Evolutionary conservation across 495 filamentous ascomycete species (phyloP).

Genomic region (Amphirosellinia nigrospora): DNA sequence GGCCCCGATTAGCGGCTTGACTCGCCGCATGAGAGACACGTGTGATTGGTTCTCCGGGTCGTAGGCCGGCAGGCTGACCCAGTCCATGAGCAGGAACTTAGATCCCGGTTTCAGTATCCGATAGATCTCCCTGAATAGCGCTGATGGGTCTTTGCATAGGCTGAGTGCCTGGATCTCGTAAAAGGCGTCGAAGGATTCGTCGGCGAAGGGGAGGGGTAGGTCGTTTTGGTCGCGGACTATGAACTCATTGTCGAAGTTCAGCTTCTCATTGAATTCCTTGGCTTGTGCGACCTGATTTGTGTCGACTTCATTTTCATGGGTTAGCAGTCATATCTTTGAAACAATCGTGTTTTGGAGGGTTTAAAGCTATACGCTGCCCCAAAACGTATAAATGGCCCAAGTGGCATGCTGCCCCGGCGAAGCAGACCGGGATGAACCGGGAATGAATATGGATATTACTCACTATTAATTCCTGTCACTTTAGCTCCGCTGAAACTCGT

Average conservation of each 20-base stretch:
- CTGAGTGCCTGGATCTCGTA: slow-evolving; percentile 70
- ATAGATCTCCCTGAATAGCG: slow-evolving; percentile 61
- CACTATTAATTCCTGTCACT: slow-evolving; percentile 64
- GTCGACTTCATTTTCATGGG: slow-evolving; percentile 45
- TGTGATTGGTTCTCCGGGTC: slow-evolving; percentile 61
- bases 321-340: background rate
- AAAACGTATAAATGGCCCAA: background rate
- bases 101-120: slow-evolving; percentile 65
- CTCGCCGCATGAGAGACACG: slow-evolving; percentile 62
- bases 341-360: background rate
- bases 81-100: slow-evolving; percentile 63
- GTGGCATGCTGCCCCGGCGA: background rate
- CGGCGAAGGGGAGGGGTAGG: slow-evolving; percentile 62
- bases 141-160: slow-evolving; percentile 61
- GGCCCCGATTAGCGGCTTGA: slow-evolving; percentile 68
- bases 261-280: slow-evolving; percentile 54
- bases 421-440: too few relatives aligned
- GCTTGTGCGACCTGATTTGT: slow-evolving; percentile 66
- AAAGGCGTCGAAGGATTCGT: slow-evolving; percentile 64
- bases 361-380: background rate
- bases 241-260: slow-evolving; percentile 59
- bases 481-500: slow-evolving; percentile 59
- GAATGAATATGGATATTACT: background rate
- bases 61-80: slow-evolving; percentile 63
- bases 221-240: slow-evolving; percentile 64